Evolutionary conservation across 2,329 filamentous ascomycete species (phyloP).

Genomic region (Botrytis galanthina): DNA sequence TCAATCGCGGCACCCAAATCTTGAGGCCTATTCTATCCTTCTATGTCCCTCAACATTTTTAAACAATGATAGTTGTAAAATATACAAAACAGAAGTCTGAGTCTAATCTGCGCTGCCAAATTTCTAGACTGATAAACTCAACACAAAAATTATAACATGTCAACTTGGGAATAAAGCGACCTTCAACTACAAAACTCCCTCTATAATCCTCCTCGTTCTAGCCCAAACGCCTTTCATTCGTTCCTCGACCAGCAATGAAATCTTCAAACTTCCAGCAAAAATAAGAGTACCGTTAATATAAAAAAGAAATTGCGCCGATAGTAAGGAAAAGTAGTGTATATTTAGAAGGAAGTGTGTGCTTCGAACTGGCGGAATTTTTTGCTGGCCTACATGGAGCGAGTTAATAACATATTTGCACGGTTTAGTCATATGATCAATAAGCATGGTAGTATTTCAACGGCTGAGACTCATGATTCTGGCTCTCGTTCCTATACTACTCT

Average conservation of each 20-base stretch:
- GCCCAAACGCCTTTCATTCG: background rate
- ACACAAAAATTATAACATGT: too few species aligned
- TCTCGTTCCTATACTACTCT: constrained; percentile 18
- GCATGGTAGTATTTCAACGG: constrained; percentile 14
- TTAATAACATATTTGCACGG: background rate
- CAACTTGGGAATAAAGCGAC: background rate
- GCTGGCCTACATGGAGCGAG: background rate
- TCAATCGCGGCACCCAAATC: background rate
- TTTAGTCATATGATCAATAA: background rate
- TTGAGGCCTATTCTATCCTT: background rate
- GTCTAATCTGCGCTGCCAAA: background rate
- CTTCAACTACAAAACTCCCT: background rate
- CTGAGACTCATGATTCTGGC: constrained; percentile 21
- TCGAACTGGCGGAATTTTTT: background rate
- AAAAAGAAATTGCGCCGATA: background rate
- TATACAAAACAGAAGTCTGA: background rate
- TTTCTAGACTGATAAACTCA: background rate
- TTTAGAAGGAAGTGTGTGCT: background rate
- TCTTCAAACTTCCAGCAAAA: background rate
- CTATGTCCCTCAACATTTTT: background rate
- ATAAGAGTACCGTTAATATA: background rate
- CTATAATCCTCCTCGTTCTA: background rate
- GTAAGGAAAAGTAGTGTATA: background rate
- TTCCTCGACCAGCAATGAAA: background rate
- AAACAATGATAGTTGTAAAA: background rate